phyloP scores from a whole-genome alignment of 805 yeast species.

The Yueomyces sinensis region DNA sequence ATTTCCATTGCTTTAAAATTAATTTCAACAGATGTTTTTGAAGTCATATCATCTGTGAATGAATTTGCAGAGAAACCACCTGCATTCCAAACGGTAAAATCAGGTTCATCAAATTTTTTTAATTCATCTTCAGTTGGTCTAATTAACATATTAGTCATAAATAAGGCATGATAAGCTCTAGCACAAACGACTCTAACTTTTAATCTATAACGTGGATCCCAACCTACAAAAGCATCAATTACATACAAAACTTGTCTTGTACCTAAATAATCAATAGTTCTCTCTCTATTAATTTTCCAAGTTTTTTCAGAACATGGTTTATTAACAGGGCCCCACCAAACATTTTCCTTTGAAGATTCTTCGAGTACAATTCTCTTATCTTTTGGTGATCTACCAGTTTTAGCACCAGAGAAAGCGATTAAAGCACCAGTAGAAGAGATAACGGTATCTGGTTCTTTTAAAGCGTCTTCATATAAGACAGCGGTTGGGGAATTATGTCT shows the following conservation, averaged over 20 bases:
- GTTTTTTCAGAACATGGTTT: constrained; percentile 87
- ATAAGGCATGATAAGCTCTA: constrained; percentile 94
- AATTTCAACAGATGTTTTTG: constrained; percentile 88
- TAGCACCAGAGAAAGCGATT: constrained; percentile 88
- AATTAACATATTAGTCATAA: constrained; percentile 97
- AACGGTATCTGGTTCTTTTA: constrained; percentile 80
- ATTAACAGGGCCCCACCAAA: constrained; percentile 99
- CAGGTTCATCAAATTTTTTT: constrained; percentile 87
- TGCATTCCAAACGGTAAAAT: constrained; percentile 95
- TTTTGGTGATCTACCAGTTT: constrained; percentile 97
- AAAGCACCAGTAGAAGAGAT: constrained; percentile 88
- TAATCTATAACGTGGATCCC: constrained; percentile 97
- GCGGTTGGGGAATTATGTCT: constrained; percentile 77
- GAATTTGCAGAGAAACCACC: constrained; percentile 98
- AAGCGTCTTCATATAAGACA: constrained; percentile 86
- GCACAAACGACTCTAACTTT: constrained; percentile 95
- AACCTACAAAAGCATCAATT: constrained; percentile 95
- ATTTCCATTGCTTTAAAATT: constrained; percentile 97
- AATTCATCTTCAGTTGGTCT: constrained; percentile 88
- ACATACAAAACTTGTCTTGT: constrained; percentile 90
- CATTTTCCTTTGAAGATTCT: constrained; percentile 63
- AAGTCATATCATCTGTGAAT: constrained; percentile 94
- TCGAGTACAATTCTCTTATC: constrained; percentile 97
- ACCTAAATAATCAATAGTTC: constrained; percentile 93
- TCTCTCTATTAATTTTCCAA: constrained; percentile 89